Evolutionary conservation across 208 protist species (phyloP), one percentile per base, ranked within the genome.

Genomic region (Polymyxa betae): DNA sequence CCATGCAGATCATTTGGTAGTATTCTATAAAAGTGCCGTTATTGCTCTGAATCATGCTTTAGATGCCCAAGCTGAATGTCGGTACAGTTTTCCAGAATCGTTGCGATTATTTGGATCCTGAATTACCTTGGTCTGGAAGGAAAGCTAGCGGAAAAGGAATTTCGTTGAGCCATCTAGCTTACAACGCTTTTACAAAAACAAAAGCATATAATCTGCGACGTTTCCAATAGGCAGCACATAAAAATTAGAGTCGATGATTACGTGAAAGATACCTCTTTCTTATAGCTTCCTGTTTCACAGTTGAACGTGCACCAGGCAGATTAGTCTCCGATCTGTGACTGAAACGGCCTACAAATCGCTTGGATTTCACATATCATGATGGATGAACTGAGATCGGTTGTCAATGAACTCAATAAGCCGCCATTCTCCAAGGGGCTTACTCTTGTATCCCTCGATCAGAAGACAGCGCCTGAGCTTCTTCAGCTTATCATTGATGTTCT

Each of bases 21-120:
- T 40, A 32, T 20, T 77, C 12, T 16, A 82, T 12, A 5, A n/a
- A 82, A 82, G 12, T 40, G 12, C 5, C 72, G n/a, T 43, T 35
- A n/a, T 43, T 40, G 5, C n/a, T 82, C 35, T 82, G 72, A 45
- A 40, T 82, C 5, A n/a, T n/a, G 5, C n/a, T 40, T 82, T 43
- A 82, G 72, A n/a, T 5, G 10, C 72, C 72, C 35, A 5, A 40
- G 40, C 72, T 82, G 5, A 43, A 82, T n/a, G 72, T 82, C 35
- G 72, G 72, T n/a, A 82, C 72, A 5, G n/a, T 77, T 40, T 89
- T 66, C n/a, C 46, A 77, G 32, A 89, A 89, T 45, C 32, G 88
- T 32, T 89, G 88, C n/a, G 88, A 89, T 66, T 89, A 89, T 44
- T 44, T 89, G 12, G 88, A 89, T 72, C 88, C 88, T 29, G 46